Evolutionary conservation across 805 yeast genomes (phyloP), one percentile per base, ranked within the genome.

Genomic region (Saccharomycopsis javanensis): DNA sequence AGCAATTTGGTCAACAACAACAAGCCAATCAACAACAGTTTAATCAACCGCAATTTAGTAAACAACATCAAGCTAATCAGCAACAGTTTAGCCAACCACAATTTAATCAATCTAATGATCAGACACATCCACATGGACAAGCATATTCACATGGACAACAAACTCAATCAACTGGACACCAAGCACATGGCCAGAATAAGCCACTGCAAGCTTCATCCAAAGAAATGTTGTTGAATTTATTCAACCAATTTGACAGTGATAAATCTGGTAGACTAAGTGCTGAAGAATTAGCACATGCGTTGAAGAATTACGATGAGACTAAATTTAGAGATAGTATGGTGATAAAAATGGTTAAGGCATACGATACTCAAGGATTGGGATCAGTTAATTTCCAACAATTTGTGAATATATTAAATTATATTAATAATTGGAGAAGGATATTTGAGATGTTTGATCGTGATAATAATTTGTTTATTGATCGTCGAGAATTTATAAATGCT

Each of bases 231-330:
- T 42, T 20, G 27, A 51, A 31, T 4, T 37, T 54, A 33, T 58
- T 58, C 25, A 42, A 51, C 18, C 48, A 27, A 28, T 55, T 55
- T 42, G 57, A 55, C 28, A 10, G 30, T 11, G 42, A 58, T 18
- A 30, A 37, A 3, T 37, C 27, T 20, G 60, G 56, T 1, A 25
- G 56, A 46, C 37, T 58, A 25, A 37, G 53, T 15, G 54, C 48
- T 18, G 38, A 51, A 15, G 60, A 52, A 16, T 51, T 58, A 27
- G 51, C 13, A 6, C 52, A 52, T 20, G 58, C 58, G 2, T 55
- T 58, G 50, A 54, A 31, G 31, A 58, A 58, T 30, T 55, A 52
- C n/a, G 60, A 58, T 35, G 13, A 34, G 25, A 58, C 56, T n/a
- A 35, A 45, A 15, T 58, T 58, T 25, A 42, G 51, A 13, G n/a